A percentile compares a stretch with the other conserved stretches of the same genome.
Conservation (phyloP, 208 protist genomes). For the Naegleria gruberi region DNA sequence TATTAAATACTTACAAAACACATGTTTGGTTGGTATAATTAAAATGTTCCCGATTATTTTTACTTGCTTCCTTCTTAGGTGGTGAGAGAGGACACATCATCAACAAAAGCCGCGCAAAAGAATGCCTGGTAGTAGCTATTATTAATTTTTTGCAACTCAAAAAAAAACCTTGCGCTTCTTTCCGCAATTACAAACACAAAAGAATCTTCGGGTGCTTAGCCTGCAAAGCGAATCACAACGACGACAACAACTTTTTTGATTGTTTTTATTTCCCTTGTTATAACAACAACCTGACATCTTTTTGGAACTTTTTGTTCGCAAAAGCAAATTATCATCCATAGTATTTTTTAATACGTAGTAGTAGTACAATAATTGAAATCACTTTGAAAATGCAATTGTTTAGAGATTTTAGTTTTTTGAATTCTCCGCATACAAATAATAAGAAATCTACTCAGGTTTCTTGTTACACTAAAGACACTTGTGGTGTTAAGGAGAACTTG, state of each 20-base stretch:
- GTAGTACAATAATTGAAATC: neutral
- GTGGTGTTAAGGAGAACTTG: neutral
- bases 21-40: no score
- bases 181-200: neutral
- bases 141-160: neutral
- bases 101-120: no score
- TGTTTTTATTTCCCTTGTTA: neutral
- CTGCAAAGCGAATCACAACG: no score
- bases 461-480: neutral
- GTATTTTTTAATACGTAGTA: neutral
- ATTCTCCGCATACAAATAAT: neutral
- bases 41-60: no score
- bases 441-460: neutral
- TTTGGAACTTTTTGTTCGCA: neutral
- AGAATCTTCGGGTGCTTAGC: no score
- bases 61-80: no score
- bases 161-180: neutral
- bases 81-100: no score
- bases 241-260: no score
- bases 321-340: neutral
- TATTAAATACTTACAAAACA: no score
- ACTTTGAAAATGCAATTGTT: neutral
- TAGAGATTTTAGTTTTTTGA: neutral
- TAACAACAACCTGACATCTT: neutral
- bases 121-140: no score